These are phyloP conservation scores for Boletus pseudo-olivaceus DNA, from an alignment of 768 basidiomycete species.

Conservation along the genomic window DNA sequence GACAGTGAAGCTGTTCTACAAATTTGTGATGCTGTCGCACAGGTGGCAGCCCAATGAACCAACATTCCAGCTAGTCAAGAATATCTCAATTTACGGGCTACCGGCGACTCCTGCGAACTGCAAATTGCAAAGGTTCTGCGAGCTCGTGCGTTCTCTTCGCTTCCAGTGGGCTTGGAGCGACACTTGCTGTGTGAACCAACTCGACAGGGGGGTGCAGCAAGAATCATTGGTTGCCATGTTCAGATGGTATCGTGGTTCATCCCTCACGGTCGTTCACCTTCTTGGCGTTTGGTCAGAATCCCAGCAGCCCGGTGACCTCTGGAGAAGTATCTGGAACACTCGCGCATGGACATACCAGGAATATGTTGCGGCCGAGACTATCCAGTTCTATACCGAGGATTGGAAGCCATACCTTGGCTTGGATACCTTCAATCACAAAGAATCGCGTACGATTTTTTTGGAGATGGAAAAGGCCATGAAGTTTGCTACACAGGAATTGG, in stretches of 20 bases:
- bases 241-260: conserved; percentile 5
- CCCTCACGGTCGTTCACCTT: conserved; percentile 6
- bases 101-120: neutral
- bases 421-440: conserved; percentile 3
- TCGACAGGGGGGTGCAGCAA: neutral
- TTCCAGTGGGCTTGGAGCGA: conserved; percentile 10
- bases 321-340: conserved; percentile 6
- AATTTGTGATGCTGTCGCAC: conserved; percentile 7
- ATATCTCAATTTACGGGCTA: neutral
- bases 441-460: neutral
- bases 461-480: conserved; percentile 1
- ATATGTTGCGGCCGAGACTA: conserved; percentile 1
- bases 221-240: conserved; percentile 14
- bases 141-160: neutral
- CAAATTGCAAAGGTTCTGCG: conserved; percentile 1
- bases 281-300: neutral
- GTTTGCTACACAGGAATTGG: neutral
- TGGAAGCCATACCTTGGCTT: conserved; percentile 8
- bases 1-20: neutral
- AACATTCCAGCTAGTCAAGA: neutral
- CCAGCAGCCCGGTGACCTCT: neutral
- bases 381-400: conserved; percentile 12
- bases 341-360: conserved; percentile 13
- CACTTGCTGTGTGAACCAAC: conserved; percentile 9
- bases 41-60: conserved; percentile 1